Conservation (phyloP, 1,284 basidiomycete species). For the Anthracocystis setariae region DNA sequence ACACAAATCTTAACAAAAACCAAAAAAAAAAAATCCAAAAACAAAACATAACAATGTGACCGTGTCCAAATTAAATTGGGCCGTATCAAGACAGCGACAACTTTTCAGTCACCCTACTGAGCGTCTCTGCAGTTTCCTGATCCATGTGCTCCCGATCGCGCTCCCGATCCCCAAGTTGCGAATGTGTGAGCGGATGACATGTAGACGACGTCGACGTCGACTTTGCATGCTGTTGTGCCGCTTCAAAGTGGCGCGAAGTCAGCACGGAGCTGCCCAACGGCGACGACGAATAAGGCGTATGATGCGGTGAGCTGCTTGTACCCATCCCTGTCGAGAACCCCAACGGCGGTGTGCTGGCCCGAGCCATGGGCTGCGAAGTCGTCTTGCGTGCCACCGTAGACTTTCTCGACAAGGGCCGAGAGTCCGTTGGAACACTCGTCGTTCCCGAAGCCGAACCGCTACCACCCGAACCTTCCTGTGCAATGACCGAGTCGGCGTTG, state of each 20-base stretch:
- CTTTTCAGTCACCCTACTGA: slow-evolving; percentile 37
- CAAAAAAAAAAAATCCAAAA: neutral
- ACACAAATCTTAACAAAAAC: no score
- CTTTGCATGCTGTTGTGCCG: slow-evolving; percentile 17
- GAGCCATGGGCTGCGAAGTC: slow-evolving; percentile 18
- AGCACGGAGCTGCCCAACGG: slow-evolving; percentile 40
- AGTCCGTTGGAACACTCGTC: slow-evolving; percentile 30
- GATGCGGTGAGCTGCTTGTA: slow-evolving; percentile 26
- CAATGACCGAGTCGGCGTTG: slow-evolving; percentile 1
- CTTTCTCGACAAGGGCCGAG: slow-evolving; percentile 41
- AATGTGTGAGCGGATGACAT: slow-evolving; percentile 11
- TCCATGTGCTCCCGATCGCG: slow-evolving; percentile 21
- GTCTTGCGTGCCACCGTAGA: slow-evolving; percentile 34
- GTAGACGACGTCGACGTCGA: slow-evolving; percentile 7
- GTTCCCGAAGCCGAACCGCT: slow-evolving; percentile 25
- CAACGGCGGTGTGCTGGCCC: slow-evolving; percentile 27
- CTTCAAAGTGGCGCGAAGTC: slow-evolving; percentile 30
- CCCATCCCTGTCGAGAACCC: neutral
- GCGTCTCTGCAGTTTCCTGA: slow-evolving; percentile 39
- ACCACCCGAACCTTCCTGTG: slow-evolving; percentile 4
- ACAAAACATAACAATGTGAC: neutral
- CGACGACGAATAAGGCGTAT: slow-evolving; percentile 42
- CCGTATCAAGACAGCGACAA: slow-evolving; percentile 28
- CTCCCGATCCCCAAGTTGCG: slow-evolving; percentile 16
- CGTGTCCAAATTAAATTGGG: no score